Base-by-base conservation (phyloP, 1,284 basidiomycete genomes). In the Leccinum solheimii region DNA sequence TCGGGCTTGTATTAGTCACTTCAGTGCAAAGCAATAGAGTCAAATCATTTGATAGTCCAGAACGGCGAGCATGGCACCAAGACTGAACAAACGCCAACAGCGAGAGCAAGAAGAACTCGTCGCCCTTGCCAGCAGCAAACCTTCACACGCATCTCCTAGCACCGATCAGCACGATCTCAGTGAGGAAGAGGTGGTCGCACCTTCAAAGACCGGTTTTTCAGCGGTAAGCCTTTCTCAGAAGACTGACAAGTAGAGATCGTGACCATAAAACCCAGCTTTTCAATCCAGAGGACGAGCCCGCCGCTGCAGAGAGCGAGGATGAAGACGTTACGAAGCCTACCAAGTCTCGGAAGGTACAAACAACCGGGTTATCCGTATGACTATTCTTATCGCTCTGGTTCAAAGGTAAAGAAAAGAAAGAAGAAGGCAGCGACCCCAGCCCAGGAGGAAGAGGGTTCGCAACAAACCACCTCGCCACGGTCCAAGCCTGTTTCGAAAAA, bases 61-160 rank as follows among this genome's bases (percentile, higher is more conserved):
- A 34, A 34, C 16, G 43, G 32, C 45, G 43, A 58, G 55, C 11
- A 90, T 91, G 89, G 79, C 89, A 62, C 85, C 88, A 32, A 81
- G 89, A 64, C 76, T 88, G n/a, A 95, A 86, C 77, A 96, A 94
- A 76, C 82, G 94, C 54, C 93, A 95, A 72, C 88, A 94, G 68
- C 79, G 94, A 51, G 92, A 94, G 70, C 81, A 86, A 23, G 91
- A 94, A 63, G 92, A 95, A 70, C 83, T 93, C 1, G 77, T 83
- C 51, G 80, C 82, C 0, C 77, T 91, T 3, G 77, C 78, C 36
- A 68, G 69, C 50, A 67, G 32, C 23, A 57, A 62, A 50, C 63
- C 61, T 3, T 59, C 57, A 38, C 67, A 70, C 14, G 10, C 38
- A 56, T 67, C 67, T 3, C 68, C 67, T 8, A 64, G 63, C 13